phyloP scores from a whole-genome alignment of 805 yeast genomes.

The Debaryomyces prosopidis region DNA sequence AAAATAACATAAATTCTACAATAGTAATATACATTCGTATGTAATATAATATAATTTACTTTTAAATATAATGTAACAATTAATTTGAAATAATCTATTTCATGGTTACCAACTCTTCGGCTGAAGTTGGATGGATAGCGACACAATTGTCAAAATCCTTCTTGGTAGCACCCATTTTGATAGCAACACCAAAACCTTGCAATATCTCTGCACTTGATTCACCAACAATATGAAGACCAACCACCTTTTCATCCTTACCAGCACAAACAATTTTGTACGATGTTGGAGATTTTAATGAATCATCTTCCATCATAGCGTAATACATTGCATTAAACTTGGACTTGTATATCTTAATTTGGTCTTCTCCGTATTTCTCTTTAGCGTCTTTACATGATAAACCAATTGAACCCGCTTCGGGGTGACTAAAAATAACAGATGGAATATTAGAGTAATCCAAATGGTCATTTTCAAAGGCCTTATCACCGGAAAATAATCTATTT shows the following conservation, averaged over 20 bases:
- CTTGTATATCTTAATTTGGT: slow-evolving; percentile 76
- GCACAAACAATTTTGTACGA: slow-evolving; percentile 78
- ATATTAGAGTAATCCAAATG: slow-evolving; percentile 84
- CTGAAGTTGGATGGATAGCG: slow-evolving; percentile 98
- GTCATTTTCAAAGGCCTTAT: slow-evolving; percentile 63
- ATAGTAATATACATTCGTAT: too few species aligned
- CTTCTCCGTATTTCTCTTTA: slow-evolving; percentile 72
- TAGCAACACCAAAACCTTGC: slow-evolving; percentile 98
- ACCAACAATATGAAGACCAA: slow-evolving; percentile 93
- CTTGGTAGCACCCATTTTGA: slow-evolving; percentile 99
- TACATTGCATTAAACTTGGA: slow-evolving; percentile 90
- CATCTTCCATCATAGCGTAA: slow-evolving; percentile 73
- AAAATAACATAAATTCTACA: neutral
- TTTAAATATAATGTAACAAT: neutral
- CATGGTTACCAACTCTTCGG: slow-evolving; percentile 95
- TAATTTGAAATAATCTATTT: slow-evolving; percentile 16
- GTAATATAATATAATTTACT: too few species aligned
- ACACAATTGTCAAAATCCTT: slow-evolving; percentile 92
- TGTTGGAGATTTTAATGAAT: slow-evolving; percentile 77
- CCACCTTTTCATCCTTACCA: slow-evolving; percentile 87
- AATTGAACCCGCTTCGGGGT: slow-evolving; percentile 95
- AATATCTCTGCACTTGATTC: slow-evolving; percentile 88
- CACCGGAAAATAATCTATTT: slow-evolving; percentile 84
- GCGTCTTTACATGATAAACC: slow-evolving; percentile 87
- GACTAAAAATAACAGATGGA: slow-evolving; percentile 96